Evolutionary conservation across 805 yeast species (phyloP).

Genomic region (Yamadazyma olivae): DNA sequence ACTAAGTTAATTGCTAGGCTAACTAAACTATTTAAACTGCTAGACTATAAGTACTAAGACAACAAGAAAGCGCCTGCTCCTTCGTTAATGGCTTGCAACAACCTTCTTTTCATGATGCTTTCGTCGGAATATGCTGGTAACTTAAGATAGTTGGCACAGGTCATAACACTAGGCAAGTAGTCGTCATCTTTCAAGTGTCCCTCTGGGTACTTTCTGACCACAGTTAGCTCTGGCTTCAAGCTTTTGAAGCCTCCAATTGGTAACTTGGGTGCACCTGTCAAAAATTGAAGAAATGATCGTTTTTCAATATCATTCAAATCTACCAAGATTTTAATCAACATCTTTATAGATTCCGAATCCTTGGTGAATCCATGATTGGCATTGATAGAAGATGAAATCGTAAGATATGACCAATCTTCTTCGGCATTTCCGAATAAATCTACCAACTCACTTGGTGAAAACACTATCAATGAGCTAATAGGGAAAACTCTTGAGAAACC

Average conservation of each 20-base stretch:
- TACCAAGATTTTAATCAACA: constrained; percentile 60
- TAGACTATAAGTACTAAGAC: too few relatives aligned
- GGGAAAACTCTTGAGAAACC: constrained; percentile 89
- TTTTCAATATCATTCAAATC: constrained; percentile 53
- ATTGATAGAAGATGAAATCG: constrained; percentile 56
- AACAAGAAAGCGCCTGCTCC: constrained; percentile 87
- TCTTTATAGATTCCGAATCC: constrained; percentile 62
- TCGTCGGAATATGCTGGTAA: constrained; percentile 75
- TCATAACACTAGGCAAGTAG: constrained; percentile 95
- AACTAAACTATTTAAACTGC: too few relatives aligned
- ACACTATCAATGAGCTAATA: constrained; percentile 62
- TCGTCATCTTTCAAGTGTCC: constrained; percentile 66
- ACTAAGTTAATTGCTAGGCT: too few relatives aligned
- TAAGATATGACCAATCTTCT: constrained; percentile 81
- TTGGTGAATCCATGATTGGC: constrained; percentile 90
- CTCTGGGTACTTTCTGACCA: constrained; percentile 82
- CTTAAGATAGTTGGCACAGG: constrained; percentile 93
- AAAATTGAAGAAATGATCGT: constrained; percentile 75
- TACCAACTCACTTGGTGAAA: constrained; percentile 72
- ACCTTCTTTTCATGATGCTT: constrained; percentile 54
- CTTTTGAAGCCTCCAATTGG: constrained; percentile 93
- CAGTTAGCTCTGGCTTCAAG: constrained; percentile 78
- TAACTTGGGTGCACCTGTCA: constrained; percentile 89
- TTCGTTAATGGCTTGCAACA: constrained; percentile 73
- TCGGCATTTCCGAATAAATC: constrained; percentile 70